These are phyloP conservation scores for Skeletonema tropicum DNA, from an alignment of 108 stramenopile genomes.

Conservation along the genomic window DNA sequence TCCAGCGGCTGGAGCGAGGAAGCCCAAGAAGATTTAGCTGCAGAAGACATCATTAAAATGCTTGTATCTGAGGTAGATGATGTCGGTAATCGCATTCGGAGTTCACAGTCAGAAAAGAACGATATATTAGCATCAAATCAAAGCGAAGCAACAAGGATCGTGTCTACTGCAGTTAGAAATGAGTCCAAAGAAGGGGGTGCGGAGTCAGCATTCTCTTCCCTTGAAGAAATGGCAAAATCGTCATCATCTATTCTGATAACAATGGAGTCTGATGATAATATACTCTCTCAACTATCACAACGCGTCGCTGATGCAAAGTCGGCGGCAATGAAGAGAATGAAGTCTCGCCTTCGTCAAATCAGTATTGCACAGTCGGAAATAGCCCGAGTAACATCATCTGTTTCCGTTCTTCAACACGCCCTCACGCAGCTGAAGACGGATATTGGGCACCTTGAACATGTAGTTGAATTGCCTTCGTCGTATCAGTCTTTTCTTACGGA, in stretches of 20 bases:
- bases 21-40: slow-evolving; percentile 58
- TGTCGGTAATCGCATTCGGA: slow-evolving; percentile 53
- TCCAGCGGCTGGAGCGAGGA: slow-evolving; percentile 65
- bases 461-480: slow-evolving; percentile 66
- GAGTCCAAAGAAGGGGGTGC: slow-evolving; percentile 37
- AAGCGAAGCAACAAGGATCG: slow-evolving; percentile 65
- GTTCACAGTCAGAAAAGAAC: slow-evolving; percentile 64
- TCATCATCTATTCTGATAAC: slow-evolving; percentile 65
- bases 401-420: slow-evolving; percentile 71
- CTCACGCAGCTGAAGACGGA: slow-evolving; percentile 70
- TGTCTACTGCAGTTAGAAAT: slow-evolving; percentile 58
- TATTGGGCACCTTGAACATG: slow-evolving; percentile 80
- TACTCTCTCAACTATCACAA: slow-evolving; percentile 60
- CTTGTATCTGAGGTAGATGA: slow-evolving; percentile 64
- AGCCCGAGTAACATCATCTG: slow-evolving; percentile 68
- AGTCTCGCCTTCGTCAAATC: slow-evolving; percentile 75
- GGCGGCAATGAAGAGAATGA: slow-evolving; percentile 81
- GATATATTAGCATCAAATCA: slow-evolving; percentile 68
- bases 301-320: slow-evolving; percentile 79
- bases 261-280: slow-evolving; percentile 70
- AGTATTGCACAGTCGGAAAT: slow-evolving; percentile 80
- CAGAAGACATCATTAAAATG: slow-evolving; percentile 66
- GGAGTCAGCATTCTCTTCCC: slow-evolving; percentile 70
- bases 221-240: slow-evolving; percentile 71
- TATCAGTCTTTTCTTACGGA: slow-evolving; percentile 76